Evolutionary conservation across 2,329 filamentous ascomycete genomes (phyloP), one percentile per base, ranked within the genome.

Genomic region (Fusarium luffae): DNA sequence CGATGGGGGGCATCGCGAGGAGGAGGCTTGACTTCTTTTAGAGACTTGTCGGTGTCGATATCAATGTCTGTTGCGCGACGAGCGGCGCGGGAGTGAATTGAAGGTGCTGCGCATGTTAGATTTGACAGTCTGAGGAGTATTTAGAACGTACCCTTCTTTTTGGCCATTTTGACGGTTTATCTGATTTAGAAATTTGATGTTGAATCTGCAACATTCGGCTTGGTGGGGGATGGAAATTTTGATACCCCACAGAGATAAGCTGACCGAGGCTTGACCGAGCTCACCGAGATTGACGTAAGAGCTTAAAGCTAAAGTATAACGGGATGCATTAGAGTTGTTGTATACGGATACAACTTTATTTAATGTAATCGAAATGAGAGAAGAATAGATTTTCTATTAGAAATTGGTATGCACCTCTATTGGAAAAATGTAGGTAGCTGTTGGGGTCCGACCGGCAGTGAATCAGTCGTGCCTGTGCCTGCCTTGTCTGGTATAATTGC

Each of bases 31-130:
- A 86, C 79, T 40, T 88, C 82, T 76, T 91, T 91, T 23, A 92
- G 83, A 9, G 90, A 91, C 80, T 92, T 92, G 84, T 93, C 90
- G 44, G 88, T 87, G 80, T 92, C 82, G 79, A 93, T 89, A 74
- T 89, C 85, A 27, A 91, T 90, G 6, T 90, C 92, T 18, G 88
- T 88, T 48, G 89, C 92, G 69, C 92, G 89, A 76, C 92, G 88
- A 42, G 91, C 91, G 62, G 91, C 91, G 70, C 92, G 90, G 55
- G 92, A 94, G 82, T 90, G 91, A 61, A 89, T 79, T 7, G 91
- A 92, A 41, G 84, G 83, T 57, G 82, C 89, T 92, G 21, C 19
- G 10, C 27, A 21, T 46, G 68, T 75, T 47, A 23, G 21, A 23
- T 23, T 23, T 23, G 21, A 23, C 21, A 23, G 21, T 23, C 21